phyloP scores from a whole-genome alignment of 208 protist species.

The Trypanosoma cruzi region DNA sequence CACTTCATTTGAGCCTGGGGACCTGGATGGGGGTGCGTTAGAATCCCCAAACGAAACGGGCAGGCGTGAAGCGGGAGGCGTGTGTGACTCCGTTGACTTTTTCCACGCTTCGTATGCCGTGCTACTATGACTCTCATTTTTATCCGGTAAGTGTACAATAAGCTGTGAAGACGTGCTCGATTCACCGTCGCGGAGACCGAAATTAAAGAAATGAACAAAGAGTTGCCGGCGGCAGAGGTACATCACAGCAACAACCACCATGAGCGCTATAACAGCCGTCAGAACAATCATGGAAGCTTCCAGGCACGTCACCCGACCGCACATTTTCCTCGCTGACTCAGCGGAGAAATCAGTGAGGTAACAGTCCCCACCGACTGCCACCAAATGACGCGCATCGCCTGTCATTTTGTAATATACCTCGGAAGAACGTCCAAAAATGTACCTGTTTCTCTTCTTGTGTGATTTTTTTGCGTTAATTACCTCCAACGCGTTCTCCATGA shows the following conservation, averaged over 20 bases:
- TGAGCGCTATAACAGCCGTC: background rate
- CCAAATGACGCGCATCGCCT: slow-evolving; percentile 5
- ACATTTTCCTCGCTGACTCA: background rate
- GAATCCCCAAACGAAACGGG: too few relatives aligned
- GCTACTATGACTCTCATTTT: background rate
- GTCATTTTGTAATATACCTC: slow-evolving; percentile 13
- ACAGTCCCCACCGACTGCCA: slow-evolving; percentile 15
- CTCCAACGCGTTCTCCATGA: background rate
- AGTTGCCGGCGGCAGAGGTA: background rate
- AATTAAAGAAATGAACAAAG: background rate
- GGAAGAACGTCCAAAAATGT: slow-evolving; percentile 12
- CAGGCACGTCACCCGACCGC: slow-evolving; percentile 11
- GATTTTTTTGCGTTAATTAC: background rate
- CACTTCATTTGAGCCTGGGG: too few relatives aligned
- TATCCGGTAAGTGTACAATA: background rate
- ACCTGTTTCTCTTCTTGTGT: background rate
- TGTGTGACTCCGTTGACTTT: too few relatives aligned
- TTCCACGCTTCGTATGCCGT: background rate
- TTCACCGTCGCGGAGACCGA: background rate
- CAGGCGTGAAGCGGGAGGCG: too few relatives aligned
- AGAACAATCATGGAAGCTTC: slow-evolving; percentile 14
- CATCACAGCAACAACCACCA: slow-evolving; percentile 3
- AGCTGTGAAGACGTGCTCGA: background rate
- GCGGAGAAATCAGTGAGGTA: background rate
- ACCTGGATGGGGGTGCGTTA: too few relatives aligned